phyloP scores from a whole-genome alignment of 2,329 filamentous ascomycete genomes.

The Tolypocladium tropicale region DNA sequence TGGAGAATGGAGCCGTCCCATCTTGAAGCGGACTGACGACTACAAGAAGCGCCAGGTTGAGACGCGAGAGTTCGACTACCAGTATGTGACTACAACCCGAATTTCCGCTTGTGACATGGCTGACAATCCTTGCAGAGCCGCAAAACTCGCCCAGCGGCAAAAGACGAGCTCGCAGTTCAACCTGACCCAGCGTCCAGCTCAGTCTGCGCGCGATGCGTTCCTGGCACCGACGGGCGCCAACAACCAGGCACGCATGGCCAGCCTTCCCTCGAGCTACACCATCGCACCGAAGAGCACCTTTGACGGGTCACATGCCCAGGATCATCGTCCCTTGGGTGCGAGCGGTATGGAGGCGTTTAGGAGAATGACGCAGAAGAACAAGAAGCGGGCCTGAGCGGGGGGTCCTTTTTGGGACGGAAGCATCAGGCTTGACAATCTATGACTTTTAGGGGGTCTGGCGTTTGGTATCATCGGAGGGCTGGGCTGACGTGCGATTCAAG shows the following conservation, averaged over 20 bases:
- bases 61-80: conserved; percentile 53
- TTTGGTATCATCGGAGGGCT: background rate
- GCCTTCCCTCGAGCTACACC: conserved; percentile 46
- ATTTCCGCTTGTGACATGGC: background rate
- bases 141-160: conserved; percentile 40
- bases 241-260: conserved; percentile 47
- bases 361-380: conserved; percentile 54
- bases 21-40: conserved; percentile 86
- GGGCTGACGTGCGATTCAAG: background rate
- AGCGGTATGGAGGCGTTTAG: conserved; percentile 54
- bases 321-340: conserved; percentile 52
- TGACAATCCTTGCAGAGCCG: conserved; percentile 30
- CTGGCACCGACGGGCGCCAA: conserved; percentile 43
- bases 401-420: background rate
- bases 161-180: conserved; percentile 38
- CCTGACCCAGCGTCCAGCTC: conserved; percentile 38
- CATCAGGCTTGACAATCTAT: background rate
- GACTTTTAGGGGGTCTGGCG: background rate
- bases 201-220: conserved; percentile 32
- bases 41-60: conserved; percentile 74
- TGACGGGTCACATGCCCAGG: conserved; percentile 37
- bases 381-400: conserved; percentile 30
- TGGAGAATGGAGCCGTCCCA: conserved; percentile 90
- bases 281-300: conserved; percentile 54
- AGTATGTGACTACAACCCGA: conserved; percentile 31